Base-by-base conservation (phyloP, 129 eudicot species). In the Artemisia argyi region DNA sequence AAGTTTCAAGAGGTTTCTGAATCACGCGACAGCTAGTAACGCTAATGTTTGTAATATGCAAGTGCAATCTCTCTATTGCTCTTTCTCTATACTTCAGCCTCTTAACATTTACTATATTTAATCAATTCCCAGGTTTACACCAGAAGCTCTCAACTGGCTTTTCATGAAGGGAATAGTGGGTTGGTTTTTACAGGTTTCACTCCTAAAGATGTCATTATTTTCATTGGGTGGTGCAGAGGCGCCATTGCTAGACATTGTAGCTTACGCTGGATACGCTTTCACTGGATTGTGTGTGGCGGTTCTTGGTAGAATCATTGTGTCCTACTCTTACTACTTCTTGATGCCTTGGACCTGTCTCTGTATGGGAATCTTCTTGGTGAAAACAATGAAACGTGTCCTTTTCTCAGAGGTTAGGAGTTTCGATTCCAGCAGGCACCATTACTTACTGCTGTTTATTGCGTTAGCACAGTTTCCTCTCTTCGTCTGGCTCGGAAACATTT, bases 161-260 rank as follows among this genome's bases (percentile, higher is more conserved):
- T 76, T 81, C 74, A 71, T 77, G 81, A 87, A 86, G 76, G 92
- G 88, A 24, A 28, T 86, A 46, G 88, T 86, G 14, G 91, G 91
- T 19, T 86, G 88, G 89, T 84, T 81, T 61, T 47, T 87, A 72
- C 86, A 87, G 58, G 86, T 87, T 30, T 74, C 81, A 0, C 83
- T 87, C 69, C 76, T 87, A 69, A 87, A 87, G 55, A 72, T 81
- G 82, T 78, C 91, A 4, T 67, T 90, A 66, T 64, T 82, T 20
- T 80, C 91, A 7, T 67, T 87, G 71, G 90, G 93, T 5, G 78
- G 89, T 20, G 94, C 87, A 49, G 97, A 87, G 63, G 86, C 88
- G 52, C 94, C 94, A 7, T 68, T 87, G 72, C 81, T 87, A 30
- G 91, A 90, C 78, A 78, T 87, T 15, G 91, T 90, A 61, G 89